Evolutionary conservation across 306 rosid species (phyloP), one percentile per base, ranked within the genome.

Genomic region (Notholithocarpus densiflorus): DNA sequence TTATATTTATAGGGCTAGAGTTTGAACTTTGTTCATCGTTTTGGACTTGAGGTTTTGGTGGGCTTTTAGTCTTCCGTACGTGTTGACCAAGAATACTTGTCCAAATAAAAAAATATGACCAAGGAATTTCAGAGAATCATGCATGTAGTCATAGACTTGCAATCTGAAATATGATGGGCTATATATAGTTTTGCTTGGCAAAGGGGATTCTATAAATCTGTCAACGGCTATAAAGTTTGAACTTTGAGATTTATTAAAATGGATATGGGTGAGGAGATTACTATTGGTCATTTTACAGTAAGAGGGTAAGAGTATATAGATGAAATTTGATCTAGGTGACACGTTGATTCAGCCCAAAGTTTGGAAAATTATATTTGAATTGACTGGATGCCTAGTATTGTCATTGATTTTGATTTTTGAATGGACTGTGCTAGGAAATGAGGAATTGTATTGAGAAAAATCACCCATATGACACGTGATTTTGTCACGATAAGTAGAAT

Each of bases 21-120:
- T 23, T 40, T 40, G 45, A 40, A 40, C 45, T 40, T 40, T 40
- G 11, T 8, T 40, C 45, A 40, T 40, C 45, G 45, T 40, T 40
- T 40, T 40, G 45, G 45, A 40, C 45, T 9, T 7, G 34, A 9
- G 53, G 72, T 23, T 71, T 53, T 13, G 53, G 69, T 31, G 73
- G 59, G 55, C 60, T 19, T 73, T 61, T 19, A 54, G 70, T 34
- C 8, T 84, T 66, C 31, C 80, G 82, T 77, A 75, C 74, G 10
- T 29, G 31, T 29, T 29, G 31, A 29, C 31, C 4, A 29, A 40
- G 45, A 40, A 7, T 8, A 40, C 45, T 40, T 40, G 45, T 40
- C 45, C 45, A 40, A 8, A 40, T 40, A 40, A 8, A 40, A 40
- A 40, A 40, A 40, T 40, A 12, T 84, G 88, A 84, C 77, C 74